These are phyloP conservation scores for Cercospora zeina DNA, from an alignment of 2,329 filamentous ascomycete species.

Conservation along the genomic window DNA sequence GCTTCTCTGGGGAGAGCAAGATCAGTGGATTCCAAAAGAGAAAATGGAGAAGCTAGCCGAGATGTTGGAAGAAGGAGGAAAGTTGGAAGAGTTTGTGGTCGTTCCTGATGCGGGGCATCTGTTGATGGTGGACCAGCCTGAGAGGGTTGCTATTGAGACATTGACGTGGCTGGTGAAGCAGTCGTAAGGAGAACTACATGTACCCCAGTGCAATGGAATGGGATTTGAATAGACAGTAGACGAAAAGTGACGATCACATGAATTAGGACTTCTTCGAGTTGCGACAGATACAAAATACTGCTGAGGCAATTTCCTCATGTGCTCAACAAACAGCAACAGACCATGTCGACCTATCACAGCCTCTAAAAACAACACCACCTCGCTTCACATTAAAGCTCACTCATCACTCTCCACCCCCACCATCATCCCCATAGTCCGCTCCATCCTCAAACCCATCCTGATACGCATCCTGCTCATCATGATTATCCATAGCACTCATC, in stretches of 20 bases:
- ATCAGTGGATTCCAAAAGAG: constrained; percentile 49
- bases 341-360: no score
- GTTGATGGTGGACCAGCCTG: constrained; percentile 49
- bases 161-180: constrained; percentile 37
- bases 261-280: neutral
- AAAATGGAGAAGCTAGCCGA: constrained; percentile 41
- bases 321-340: no score
- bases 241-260: no score
- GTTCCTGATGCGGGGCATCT: constrained; percentile 49
- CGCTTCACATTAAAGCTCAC: neutral
- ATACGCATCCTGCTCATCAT: constrained; percentile 57
- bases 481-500: constrained; percentile 59
- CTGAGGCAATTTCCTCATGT: neutral
- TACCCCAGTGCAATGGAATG: neutral
- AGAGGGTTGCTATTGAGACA: constrained; percentile 45
- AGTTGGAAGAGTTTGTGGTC: constrained; percentile 40
- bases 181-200: neutral
- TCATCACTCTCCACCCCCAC: constrained; percentile 37
- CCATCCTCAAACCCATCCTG: constrained; percentile 38
- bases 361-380: neutral
- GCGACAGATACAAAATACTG: neutral
- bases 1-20: constrained; percentile 50
- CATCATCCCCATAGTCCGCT: constrained; percentile 39
- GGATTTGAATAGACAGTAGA: neutral
- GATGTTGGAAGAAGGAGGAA: constrained; percentile 38